Percentiles rank a stretch among this genome's conserved stretches.
These are phyloP conservation scores for Protostelium mycophagum DNA, from an alignment of 78 protist genomes.

Conservation along the genomic window DNA sequence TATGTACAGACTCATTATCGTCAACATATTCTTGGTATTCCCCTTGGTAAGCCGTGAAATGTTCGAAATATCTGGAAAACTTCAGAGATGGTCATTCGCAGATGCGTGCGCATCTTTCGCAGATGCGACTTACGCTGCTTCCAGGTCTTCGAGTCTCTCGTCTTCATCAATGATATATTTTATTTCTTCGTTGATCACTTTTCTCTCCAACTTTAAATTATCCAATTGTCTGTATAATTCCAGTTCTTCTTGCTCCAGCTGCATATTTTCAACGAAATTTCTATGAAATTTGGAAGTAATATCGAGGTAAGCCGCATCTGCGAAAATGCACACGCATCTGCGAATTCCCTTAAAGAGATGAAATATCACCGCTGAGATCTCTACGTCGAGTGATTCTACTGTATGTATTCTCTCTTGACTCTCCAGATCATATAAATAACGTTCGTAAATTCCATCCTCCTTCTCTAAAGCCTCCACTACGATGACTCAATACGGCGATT, in stretches of 20 bases:
- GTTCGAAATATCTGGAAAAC: constrained; percentile 5
- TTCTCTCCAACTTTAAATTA: constrained; percentile 8
- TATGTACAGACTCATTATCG: constrained; percentile 22
- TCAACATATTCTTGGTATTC: constrained; percentile 19
- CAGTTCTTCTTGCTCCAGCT: constrained; percentile 31
- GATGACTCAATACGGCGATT: neutral
- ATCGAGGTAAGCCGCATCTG: too few species aligned
- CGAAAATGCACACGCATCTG: too few species aligned
- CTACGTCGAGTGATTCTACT: neutral
- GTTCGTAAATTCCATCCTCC: neutral
- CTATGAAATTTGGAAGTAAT: neutral
- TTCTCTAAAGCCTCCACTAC: neutral
- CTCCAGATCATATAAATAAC: neutral
- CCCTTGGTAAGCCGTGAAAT: constrained; percentile 19
- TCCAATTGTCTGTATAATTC: neutral
- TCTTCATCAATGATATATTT: neutral
- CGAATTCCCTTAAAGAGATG: too few species aligned
- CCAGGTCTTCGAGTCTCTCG: constrained; percentile 3
- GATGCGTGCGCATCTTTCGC: neutral
- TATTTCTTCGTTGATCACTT: neutral
- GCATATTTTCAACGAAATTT: neutral
- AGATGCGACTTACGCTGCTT: neutral
- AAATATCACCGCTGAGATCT: neutral
- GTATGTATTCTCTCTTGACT: neutral
- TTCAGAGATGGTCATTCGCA: neutral